Base-by-base conservation (phyloP, 2,329 filamentous ascomycete genomes). In the Fusarium lateritium region DNA sequence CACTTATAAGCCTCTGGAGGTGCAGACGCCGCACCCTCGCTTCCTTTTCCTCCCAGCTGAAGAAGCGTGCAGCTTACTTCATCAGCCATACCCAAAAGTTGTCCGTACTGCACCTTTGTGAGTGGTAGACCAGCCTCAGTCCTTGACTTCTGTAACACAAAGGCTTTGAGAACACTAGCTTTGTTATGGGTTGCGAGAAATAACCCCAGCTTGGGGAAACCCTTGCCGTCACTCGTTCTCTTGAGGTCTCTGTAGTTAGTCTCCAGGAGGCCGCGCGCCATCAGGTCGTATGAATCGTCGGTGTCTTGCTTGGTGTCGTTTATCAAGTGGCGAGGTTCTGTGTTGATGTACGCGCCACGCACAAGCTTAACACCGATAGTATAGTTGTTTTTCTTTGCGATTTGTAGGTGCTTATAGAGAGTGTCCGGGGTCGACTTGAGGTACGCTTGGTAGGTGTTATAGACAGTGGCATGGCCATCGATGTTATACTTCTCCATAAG, bases 81-180 rank as follows among this genome's bases (percentile, higher is more conserved):
- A 56, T 88, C 86, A 4, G 85, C 83, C 86, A 88, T 88, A 36
- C 86, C 86, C 51, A 85, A 82, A 1, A 88, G 79, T 74, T 88
- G 86, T 7, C 83, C 85, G 69, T 84, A 88, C 28, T 70, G 78
- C 3, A 86, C 77, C 1, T 71, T 61, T 4, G 76, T 73, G 7
- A 77, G 78, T 2, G 75, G 75, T 11, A 77, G 68, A 14, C 67
- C 64, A 14, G 61, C 57, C 19, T 79, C 76, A 1, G 82, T 77
- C 3, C 83, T 79, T 6, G 79, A 14, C 68, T 81, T 71, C 66
- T 84, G 83, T 6, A 85, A 80, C 38, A 79, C 77, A 26, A 79
- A 67, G 13, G 86, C 81, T 1, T 82, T 81, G 26, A 77, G 74
- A 10, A 81, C 76, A 54, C 76, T 79, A 21, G 72, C 70, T 42